These are phyloP conservation scores for Erysimum cheiri DNA, from an alignment of 441 rosid genomes.

Conservation along the genomic window DNA sequence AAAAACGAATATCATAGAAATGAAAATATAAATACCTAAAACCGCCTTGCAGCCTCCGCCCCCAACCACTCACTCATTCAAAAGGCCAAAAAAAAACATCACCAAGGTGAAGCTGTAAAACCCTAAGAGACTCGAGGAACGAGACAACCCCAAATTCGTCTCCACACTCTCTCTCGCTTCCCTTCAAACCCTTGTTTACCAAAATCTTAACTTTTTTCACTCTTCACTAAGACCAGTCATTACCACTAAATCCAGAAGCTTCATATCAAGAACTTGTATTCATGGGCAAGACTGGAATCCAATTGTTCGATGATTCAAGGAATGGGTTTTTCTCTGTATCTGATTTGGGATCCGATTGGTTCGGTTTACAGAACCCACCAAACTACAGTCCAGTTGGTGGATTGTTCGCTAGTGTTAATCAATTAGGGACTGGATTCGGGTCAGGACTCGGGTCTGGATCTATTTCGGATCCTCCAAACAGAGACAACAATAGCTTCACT, in stretches of 20 bases:
- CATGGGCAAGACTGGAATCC: slow-evolving; percentile 62
- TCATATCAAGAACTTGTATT: too few relatives aligned
- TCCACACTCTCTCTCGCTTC: slow-evolving; percentile 20
- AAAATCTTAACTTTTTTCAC: slow-evolving; percentile 42
- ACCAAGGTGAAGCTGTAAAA: slow-evolving; percentile 10
- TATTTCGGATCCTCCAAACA: slow-evolving; percentile 41
- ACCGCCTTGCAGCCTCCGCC: slow-evolving; percentile 31
- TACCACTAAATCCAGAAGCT: background rate
- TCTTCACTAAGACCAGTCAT: background rate
- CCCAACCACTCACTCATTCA: slow-evolving; percentile 35
- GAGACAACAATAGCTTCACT: slow-evolving; percentile 44
- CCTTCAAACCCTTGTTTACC: slow-evolving; percentile 32
- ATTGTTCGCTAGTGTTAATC: slow-evolving; percentile 71
- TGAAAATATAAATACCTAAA: slow-evolving; percentile 21
- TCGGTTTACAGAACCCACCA: slow-evolving; percentile 37
- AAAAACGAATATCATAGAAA: background rate
- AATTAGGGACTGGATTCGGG: slow-evolving; percentile 69
- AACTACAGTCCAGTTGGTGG: slow-evolving; percentile 62
- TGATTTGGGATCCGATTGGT: slow-evolving; percentile 65
- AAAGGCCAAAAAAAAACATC: slow-evolving; percentile 10
- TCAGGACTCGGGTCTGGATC: slow-evolving; percentile 50
- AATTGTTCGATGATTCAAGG: slow-evolving; percentile 59
- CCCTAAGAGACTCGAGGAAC: slow-evolving; percentile 25
- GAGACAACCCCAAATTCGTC: background rate
- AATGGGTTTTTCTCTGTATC: slow-evolving; percentile 52